These are phyloP conservation scores for Podospora pseudoanserina DNA, from an alignment of 495 filamentous ascomycete species.

Conservation along the genomic window DNA sequence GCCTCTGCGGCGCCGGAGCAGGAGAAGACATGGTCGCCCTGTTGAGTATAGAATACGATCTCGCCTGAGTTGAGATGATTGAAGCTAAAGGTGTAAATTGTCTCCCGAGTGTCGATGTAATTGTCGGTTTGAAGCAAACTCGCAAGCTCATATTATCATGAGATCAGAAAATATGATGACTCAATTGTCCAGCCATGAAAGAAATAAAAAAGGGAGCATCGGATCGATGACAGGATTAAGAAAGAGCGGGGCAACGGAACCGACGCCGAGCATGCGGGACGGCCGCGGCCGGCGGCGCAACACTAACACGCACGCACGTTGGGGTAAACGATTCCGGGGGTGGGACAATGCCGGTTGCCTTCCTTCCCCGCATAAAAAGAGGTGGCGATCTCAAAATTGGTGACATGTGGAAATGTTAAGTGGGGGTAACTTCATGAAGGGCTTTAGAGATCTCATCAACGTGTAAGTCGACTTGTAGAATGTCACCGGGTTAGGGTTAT, in stretches of 20 bases:
- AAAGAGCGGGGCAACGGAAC: conserved; percentile 12
- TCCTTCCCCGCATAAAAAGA: conserved; percentile 3
- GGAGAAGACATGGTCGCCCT: conserved; percentile 26
- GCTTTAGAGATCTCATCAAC: too few species aligned
- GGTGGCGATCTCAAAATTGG: background rate
- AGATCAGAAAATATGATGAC: background rate
- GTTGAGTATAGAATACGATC: background rate
- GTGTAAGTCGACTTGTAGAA: too few species aligned
- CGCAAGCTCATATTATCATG: background rate
- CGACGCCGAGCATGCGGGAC: background rate
- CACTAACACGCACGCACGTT: background rate
- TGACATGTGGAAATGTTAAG: background rate
- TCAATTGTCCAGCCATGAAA: background rate
- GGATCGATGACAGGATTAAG: background rate
- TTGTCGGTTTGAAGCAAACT: background rate
- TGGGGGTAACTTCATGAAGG: too few species aligned
- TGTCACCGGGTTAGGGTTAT: background rate
- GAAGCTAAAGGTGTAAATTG: background rate
- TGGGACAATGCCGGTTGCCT: conserved; percentile 5
- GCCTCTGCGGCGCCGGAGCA: conserved; percentile 29
- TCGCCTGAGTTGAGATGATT: background rate
- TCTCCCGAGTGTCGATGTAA: background rate
- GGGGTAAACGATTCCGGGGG: conserved; percentile 19
- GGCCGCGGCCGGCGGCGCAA: background rate
- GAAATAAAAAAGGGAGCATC: background rate